Percentiles rank a stretch among this genome's conserved stretches.
These are phyloP conservation scores for Thielaviopsis cerberus DNA, from an alignment of 2,329 filamentous ascomycete species.

Conservation along the genomic window DNA sequence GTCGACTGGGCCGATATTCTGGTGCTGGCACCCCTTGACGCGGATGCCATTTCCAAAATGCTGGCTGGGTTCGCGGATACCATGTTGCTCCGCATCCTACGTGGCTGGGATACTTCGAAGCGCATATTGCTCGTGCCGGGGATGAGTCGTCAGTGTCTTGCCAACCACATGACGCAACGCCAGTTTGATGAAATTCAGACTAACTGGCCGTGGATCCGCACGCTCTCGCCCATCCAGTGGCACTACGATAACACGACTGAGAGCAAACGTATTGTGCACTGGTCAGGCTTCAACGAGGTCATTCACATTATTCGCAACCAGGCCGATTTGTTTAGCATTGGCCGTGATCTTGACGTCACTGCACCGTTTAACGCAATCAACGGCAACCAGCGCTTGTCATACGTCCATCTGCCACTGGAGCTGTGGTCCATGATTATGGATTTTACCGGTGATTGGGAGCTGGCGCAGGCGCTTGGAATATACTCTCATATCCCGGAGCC, in stretches of 20 bases:
- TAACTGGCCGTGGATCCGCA: constrained; percentile 75
- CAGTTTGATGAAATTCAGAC: constrained; percentile 66
- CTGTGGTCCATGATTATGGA: constrained; percentile 81
- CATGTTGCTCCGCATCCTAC: constrained; percentile 59
- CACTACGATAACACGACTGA: constrained; percentile 41
- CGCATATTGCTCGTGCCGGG: constrained; percentile 69
- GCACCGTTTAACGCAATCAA: constrained; percentile 20
- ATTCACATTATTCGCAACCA: constrained; percentile 59
- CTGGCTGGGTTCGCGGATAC: constrained; percentile 67
- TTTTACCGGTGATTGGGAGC: constrained; percentile 74
- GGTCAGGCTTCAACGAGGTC: constrained; percentile 52
- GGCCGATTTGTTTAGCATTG: constrained; percentile 54
- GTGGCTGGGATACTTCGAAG: constrained; percentile 76
- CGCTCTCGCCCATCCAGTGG: constrained; percentile 69
- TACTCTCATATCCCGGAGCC: constrained; percentile 63
- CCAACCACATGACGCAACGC: constrained; percentile 73
- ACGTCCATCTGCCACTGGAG: constrained; percentile 50
- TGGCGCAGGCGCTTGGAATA: constrained; percentile 62
- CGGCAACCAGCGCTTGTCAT: constrained; percentile 19
- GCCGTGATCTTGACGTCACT: constrained; percentile 44
- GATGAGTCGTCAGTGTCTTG: constrained; percentile 80
- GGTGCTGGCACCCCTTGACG: constrained; percentile 68
- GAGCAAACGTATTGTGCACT: constrained; percentile 36
- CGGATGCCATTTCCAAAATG: constrained; percentile 74
- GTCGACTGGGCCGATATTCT: constrained; percentile 79